Conservation (phyloP, 306 rosid genomes). For the Hippophae gyantsensis region DNA sequence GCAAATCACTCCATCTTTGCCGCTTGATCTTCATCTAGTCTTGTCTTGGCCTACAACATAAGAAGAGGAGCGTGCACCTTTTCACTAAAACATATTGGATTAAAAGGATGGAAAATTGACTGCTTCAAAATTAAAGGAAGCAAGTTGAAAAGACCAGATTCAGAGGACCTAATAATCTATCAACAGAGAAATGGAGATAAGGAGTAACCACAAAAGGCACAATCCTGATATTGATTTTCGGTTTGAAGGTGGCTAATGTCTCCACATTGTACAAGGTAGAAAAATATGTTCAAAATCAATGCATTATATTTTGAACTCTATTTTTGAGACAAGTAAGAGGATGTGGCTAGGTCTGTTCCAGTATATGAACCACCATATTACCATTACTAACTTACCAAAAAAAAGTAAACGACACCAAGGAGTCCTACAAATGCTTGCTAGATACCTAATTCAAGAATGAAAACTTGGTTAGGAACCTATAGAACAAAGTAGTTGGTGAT, state of each 20-base stretch:
- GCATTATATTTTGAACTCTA: too few relatives aligned
- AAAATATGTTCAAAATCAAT: neutral
- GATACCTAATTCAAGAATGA: constrained; percentile 24
- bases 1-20: constrained; percentile 48
- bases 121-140: neutral
- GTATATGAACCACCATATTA: neutral
- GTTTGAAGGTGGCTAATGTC: neutral
- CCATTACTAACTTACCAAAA: constrained; percentile 18
- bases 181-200: neutral
- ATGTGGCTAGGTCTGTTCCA: too few relatives aligned
- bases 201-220: neutral
- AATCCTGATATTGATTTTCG: neutral
- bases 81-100: constrained; percentile 5
- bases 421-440: constrained; percentile 19
- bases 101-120: neutral
- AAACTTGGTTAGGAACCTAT: constrained; percentile 15
- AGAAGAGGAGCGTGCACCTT: constrained; percentile 14
- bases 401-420: constrained; percentile 14
- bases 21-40: constrained; percentile 72
- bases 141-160: neutral
- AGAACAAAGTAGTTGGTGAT: neutral
- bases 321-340: too few relatives aligned
- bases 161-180: too few relatives aligned
- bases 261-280: neutral
- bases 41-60: constrained; percentile 60